A percentile compares a stretch with the other conserved stretches of the same genome.
Evolutionary conservation across 345 rosid species (phyloP).

Genomic region (thale cress (Arabidopsis thaliana)): DNA sequence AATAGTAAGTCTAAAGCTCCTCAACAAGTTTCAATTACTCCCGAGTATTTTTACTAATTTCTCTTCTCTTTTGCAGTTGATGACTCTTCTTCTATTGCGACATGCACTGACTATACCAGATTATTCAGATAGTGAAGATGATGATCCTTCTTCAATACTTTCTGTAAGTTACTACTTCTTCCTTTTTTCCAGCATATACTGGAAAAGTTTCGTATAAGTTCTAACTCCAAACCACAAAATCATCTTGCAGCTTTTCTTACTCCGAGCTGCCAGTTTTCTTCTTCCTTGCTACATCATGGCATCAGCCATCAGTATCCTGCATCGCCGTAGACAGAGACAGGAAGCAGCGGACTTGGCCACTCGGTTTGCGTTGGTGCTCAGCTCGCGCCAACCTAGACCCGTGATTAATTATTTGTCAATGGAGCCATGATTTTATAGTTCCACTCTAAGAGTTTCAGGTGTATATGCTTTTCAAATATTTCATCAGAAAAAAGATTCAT

Average conservation of each 20-base stretch:
- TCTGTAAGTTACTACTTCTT: slow-evolving; percentile 54
- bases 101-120: slow-evolving; percentile 75
- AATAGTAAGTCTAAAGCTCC: slow-evolving; percentile 56
- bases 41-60: neutral
- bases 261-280: slow-evolving; percentile 79
- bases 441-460: slow-evolving; percentile 6
- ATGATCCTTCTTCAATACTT: slow-evolving; percentile 73
- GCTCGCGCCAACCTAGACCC: slow-evolving; percentile 77
- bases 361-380: slow-evolving; percentile 84
- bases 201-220: slow-evolving; percentile 1
- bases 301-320: slow-evolving; percentile 91
- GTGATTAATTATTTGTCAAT: slow-evolving; percentile 45
- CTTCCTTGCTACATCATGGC: slow-evolving; percentile 99
- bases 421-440: slow-evolving; percentile 39
- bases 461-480: slow-evolving; percentile 7
- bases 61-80: slow-evolving; percentile 55
- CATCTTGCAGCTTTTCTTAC: slow-evolving; percentile 73
- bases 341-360: slow-evolving; percentile 90
- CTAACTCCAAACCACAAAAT: slow-evolving; percentile 7
- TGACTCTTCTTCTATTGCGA: slow-evolving; percentile 84
- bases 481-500: slow-evolving; percentile 22
- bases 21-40: neutral
- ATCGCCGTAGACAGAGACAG: slow-evolving; percentile 92
- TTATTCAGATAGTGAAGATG: slow-evolving; percentile 71
- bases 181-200: neutral